phyloP scores from a whole-genome alignment of 2,329 filamentous ascomycete genomes.

The Microsporum ferrugineum region DNA sequence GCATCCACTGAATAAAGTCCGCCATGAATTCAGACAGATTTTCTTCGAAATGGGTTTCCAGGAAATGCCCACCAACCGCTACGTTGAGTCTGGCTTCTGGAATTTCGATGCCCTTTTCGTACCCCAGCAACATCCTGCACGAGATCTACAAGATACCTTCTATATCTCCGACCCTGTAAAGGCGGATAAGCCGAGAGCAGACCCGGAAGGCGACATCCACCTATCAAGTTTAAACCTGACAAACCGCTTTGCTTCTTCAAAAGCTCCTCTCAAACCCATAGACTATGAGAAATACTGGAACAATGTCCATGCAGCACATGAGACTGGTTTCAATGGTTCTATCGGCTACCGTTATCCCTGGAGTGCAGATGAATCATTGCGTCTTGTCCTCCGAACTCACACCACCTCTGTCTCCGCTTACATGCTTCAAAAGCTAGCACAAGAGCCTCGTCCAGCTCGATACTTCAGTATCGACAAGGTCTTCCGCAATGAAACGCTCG shows the following conservation, averaged over 20 bases:
- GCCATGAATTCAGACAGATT: constrained; percentile 89
- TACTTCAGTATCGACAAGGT: constrained; percentile 99
- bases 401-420: constrained; percentile 86
- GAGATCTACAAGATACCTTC: constrained; percentile 96
- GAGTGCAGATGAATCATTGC: constrained; percentile 73
- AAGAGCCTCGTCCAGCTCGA: constrained; percentile 71
- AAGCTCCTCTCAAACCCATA: constrained; percentile 36
- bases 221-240: constrained; percentile 30
- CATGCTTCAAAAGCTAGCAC: constrained; percentile 80
- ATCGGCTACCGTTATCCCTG: constrained; percentile 95
- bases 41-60: constrained; percentile 99
- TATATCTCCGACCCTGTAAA: constrained; percentile 82
- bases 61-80: constrained; percentile 92
- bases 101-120: constrained; percentile 97
- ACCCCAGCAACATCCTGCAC: constrained; percentile 92
- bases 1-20: constrained; percentile 73
- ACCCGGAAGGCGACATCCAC: constrained; percentile 37
- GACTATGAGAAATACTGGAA: constrained; percentile 82
- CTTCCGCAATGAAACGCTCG: constrained; percentile 94
- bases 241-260: constrained; percentile 34
- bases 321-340: constrained; percentile 84
- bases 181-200: constrained; percentile 56
- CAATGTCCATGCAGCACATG: constrained; percentile 74
- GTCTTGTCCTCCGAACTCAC: constrained; percentile 86
- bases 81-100: constrained; percentile 96